A percentile compares a stretch with the other conserved stretches of the same genome.
phyloP scores from a whole-genome alignment of 176 grass and related monocot genomes.

The Echinochloa phyllopogon region DNA sequence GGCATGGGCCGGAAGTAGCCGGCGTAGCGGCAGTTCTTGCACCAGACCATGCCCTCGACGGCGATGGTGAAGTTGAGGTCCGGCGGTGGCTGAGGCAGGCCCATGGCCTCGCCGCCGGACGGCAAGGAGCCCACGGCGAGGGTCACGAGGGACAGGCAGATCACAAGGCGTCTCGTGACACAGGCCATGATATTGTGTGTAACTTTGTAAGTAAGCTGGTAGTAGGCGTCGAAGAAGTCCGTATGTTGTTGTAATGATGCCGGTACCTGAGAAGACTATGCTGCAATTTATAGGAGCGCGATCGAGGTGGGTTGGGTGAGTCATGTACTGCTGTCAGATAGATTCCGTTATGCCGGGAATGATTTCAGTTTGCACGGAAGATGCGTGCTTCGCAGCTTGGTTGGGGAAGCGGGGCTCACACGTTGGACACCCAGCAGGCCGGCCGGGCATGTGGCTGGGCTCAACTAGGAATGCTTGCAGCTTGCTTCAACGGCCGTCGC shows the following conservation, averaged over 20 bases:
- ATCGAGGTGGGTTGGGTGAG: neutral
- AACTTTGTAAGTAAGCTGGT: too few relatives aligned
- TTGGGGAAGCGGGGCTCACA: neutral
- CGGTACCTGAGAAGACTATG: neutral
- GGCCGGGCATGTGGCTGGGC: neutral
- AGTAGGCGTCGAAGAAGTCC: too few relatives aligned
- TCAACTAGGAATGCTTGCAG: too few relatives aligned
- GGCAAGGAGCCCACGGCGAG: constrained; percentile 28
- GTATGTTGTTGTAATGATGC: neutral
- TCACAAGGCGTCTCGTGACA: constrained; percentile 3
- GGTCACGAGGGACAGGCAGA: constrained; percentile 14
- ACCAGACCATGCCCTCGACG: constrained; percentile 51
- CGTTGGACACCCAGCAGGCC: neutral
- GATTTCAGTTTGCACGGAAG: constrained; percentile 7
- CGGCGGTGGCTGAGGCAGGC: constrained; percentile 44
- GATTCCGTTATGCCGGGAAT: neutral
- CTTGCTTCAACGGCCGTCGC: too few relatives aligned
- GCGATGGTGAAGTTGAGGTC: constrained; percentile 53
- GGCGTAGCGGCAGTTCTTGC: constrained; percentile 47
- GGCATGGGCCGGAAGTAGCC: constrained; percentile 40
- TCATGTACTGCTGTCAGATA: neutral
- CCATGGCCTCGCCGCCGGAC: constrained; percentile 23
- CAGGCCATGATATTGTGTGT: neutral
- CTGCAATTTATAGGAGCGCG: constrained; percentile 31
- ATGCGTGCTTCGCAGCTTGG: neutral